These are phyloP conservation scores for Talaromyces sp. DNA, from an alignment of 2,329 filamentous ascomycete genomes.

Conservation along the genomic window DNA sequence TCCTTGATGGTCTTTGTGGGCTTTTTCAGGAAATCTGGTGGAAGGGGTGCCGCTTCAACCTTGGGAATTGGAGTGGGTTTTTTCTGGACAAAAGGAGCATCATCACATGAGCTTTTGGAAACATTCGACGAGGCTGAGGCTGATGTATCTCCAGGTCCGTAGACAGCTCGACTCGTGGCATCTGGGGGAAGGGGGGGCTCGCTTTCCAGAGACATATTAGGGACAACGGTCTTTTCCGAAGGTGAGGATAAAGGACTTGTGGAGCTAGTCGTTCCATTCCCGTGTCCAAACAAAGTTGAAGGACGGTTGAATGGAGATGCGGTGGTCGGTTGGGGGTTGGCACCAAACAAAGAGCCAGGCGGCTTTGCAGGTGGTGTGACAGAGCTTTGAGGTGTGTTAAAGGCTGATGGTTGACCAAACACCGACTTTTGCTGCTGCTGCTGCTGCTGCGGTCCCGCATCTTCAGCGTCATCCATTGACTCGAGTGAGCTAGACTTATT, in stretches of 20 bases:
- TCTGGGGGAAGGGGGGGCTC: conserved; percentile 43
- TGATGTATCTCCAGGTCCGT: conserved; percentile 45
- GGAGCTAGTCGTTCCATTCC: conserved; percentile 18
- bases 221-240: conserved; percentile 28
- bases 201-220: conserved; percentile 27
- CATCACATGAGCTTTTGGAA: conserved; percentile 36
- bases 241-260: conserved; percentile 25
- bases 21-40: conserved; percentile 19
- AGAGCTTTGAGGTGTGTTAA: conserved; percentile 21
- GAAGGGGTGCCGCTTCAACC: conserved; percentile 20
- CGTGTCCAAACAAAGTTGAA: conserved; percentile 24
- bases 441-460: conserved; percentile 13
- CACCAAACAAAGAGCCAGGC: conserved; percentile 31
- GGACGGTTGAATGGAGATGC: conserved; percentile 24
- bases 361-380: conserved; percentile 21
- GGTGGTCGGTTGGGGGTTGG: conserved; percentile 21
- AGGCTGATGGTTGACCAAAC: conserved; percentile 20
- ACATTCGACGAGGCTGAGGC: conserved; percentile 41
- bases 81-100: conserved; percentile 26
- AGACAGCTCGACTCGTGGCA: conserved; percentile 41
- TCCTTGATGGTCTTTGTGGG: neutral
- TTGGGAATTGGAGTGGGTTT: conserved; percentile 3
- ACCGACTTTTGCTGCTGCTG: conserved; percentile 18
- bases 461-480: conserved; percentile 33
- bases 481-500: conserved; percentile 30